Percentiles rank a stretch among this genome's conserved stretches.
phyloP scores from a whole-genome alignment of 345 rosid genomes.

The Citrus inodora region DNA sequence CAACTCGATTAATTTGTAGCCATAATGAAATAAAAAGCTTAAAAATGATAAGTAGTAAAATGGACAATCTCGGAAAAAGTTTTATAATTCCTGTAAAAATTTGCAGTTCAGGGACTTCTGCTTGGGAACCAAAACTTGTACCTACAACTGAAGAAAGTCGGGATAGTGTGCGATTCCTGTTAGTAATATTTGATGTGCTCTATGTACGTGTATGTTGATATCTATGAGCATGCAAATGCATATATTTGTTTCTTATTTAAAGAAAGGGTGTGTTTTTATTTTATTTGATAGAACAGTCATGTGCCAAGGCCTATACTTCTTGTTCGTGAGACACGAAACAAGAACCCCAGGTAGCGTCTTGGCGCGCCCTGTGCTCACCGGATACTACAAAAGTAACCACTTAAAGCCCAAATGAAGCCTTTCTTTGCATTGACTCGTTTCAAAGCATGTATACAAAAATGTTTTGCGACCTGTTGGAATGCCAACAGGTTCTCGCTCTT shows the following conservation, averaged over 20 bases:
- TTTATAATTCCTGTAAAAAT: not conserved
- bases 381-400: slow-evolving; percentile 85
- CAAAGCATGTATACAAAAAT: no score
- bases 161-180: slow-evolving; percentile 75
- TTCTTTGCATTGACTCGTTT: no score
- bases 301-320: slow-evolving; percentile 79
- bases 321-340: slow-evolving; percentile 82
- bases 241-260: not conserved
- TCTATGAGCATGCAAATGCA: not conserved
- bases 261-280: not conserved
- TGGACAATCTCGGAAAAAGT: no score
- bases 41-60: no score
- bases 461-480: no score
- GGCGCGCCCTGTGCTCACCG: slow-evolving; percentile 87
- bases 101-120: slow-evolving; percentile 87
- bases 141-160: slow-evolving; percentile 81
- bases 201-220: not conserved
- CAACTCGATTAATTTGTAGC: not conserved
- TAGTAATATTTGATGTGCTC: slow-evolving; percentile 25
- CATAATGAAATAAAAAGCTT: no score
- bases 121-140: slow-evolving; percentile 89
- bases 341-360: slow-evolving; percentile 76
- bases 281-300: slow-evolving; percentile 36
- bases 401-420: slow-evolving; percentile 28
- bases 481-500: no score